Base-by-base conservation (phyloP, 2,329 filamentous ascomycete species). In the Chrysoporthe puriensis region DNA sequence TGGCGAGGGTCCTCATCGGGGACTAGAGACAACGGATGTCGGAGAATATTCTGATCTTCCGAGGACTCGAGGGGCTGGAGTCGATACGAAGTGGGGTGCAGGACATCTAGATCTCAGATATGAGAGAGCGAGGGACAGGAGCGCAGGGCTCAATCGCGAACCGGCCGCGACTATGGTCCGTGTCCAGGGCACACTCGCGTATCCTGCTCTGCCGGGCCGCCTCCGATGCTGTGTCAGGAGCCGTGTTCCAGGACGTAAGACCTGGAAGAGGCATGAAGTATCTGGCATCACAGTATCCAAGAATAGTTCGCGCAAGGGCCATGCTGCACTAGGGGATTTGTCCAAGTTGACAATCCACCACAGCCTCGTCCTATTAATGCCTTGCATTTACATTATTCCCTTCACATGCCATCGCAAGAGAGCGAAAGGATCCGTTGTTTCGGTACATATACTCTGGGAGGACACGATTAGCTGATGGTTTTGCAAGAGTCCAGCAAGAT, bases 41-140 rank as follows among this genome's bases (percentile, higher is more conserved):
- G 50, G 50, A 54, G n/a, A 2, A 21, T 11, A 21, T 54, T 21
- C 16, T 54, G 50, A 54, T 54, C n/a, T 54, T 1, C 11, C 50
- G 26, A 21, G 50, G 50, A 5, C 50, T 54, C 21, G 50, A 54
- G 50, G 50, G 50, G 50, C 50, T 54, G 50, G 50, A 54, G 50
- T 26, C 26, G 50, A 54, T 54, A 3, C 18, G 50, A 5, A 18
- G n/a, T 11, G 50, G 50, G 18, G 26, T 54, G 50, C 50, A 54
- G n/a, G 50, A 54, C 9, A 16, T 16, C 6, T 54, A 21, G 50
- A 21, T 54, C 21, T n/a, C 50, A 1, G 26, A 1, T 16, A 21
- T 54, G 8, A 21, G n/a, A 18, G 50, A 5, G 50, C 26, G 50
- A 18, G 26, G 50, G 50, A 54, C 16, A 54, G 21, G 50, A 54